phyloP scores from a whole-genome alignment of 2,329 filamentous ascomycete genomes.

The Amphichorda felina region DNA sequence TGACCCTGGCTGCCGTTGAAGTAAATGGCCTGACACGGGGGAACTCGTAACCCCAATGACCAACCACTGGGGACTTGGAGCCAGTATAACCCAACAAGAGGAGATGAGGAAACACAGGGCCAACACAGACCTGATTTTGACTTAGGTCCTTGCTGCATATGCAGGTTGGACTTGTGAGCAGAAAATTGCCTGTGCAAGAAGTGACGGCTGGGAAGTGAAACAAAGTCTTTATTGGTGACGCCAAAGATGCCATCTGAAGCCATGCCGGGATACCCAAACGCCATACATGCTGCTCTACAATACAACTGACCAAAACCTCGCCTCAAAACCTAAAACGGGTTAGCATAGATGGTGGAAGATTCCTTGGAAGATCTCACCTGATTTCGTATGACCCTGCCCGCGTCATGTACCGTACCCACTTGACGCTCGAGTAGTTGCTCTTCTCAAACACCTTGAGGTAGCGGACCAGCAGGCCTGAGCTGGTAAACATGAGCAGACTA shows the following conservation, averaged over 20 bases:
- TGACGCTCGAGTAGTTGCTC: slow-evolving; percentile 96
- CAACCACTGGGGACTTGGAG: no score
- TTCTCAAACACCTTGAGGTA: slow-evolving; percentile 99
- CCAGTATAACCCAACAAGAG: no score
- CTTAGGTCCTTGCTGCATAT: no score
- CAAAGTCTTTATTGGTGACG: neutral
- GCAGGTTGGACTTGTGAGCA: no score
- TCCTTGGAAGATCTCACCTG: slow-evolving; percentile 37
- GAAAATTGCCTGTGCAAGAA: no score
- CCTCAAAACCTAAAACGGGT: neutral
- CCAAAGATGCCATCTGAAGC: neutral
- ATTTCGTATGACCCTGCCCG: slow-evolving; percentile 97
- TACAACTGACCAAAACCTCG: neutral
- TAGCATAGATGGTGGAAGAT: no score
- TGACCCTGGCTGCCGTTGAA: no score
- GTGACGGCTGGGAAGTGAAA: no score
- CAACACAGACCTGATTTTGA: no score
- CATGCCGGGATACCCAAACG: neutral
- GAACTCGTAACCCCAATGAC: no score
- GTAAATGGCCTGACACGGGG: no score
- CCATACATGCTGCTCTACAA: slow-evolving; percentile 1
- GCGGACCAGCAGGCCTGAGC: slow-evolving; percentile 78
- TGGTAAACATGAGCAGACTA: slow-evolving; percentile 95
- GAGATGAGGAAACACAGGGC: no score
- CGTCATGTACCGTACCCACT: slow-evolving; percentile 99